Percentiles rank a stretch among this genome's conserved stretches.
Conservation (phyloP, 306 rosid genomes). For the Pyrus betulifolia region DNA sequence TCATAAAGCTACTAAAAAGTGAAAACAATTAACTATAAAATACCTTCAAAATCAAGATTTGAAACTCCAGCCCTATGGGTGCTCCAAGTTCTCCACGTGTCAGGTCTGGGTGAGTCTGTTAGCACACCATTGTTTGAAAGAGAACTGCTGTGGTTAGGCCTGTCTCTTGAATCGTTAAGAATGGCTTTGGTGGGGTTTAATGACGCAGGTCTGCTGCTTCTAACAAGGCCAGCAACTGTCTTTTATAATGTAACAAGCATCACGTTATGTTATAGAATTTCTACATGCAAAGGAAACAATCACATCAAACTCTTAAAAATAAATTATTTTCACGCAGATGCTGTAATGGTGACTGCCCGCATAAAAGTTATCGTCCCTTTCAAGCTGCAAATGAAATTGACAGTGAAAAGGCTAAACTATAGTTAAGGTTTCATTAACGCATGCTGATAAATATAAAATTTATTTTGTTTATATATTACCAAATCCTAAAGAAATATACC, state of each 20-base stretch:
- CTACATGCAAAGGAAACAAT: constrained; percentile 15
- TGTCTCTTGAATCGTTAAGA: constrained; percentile 22
- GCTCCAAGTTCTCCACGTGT: constrained; percentile 67
- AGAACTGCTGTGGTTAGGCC: constrained; percentile 27
- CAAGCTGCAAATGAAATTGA: background rate
- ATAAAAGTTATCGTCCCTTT: background rate
- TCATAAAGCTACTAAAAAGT: background rate
- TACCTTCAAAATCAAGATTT: constrained; percentile 55
- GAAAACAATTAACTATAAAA: constrained; percentile 10
- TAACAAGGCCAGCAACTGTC: constrained; percentile 40
- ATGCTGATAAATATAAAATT: background rate
- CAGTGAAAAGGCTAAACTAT: background rate
- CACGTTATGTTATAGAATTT: constrained; percentile 33
- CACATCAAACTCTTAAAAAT: constrained; percentile 9
- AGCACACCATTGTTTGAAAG: constrained; percentile 25
- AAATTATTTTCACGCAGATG: background rate
- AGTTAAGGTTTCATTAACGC: background rate
- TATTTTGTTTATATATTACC: background rate
- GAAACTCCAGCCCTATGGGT: constrained; percentile 48
- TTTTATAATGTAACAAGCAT: constrained; percentile 44
- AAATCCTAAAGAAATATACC: background rate
- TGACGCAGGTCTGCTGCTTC: constrained; percentile 33
- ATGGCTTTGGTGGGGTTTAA: constrained; percentile 18
- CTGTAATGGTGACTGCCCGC: background rate
- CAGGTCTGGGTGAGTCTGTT: constrained; percentile 32